These are phyloP conservation scores for Beauveria asiatica DNA, from an alignment of 2,329 filamentous ascomycete genomes.

Conservation along the genomic window DNA sequence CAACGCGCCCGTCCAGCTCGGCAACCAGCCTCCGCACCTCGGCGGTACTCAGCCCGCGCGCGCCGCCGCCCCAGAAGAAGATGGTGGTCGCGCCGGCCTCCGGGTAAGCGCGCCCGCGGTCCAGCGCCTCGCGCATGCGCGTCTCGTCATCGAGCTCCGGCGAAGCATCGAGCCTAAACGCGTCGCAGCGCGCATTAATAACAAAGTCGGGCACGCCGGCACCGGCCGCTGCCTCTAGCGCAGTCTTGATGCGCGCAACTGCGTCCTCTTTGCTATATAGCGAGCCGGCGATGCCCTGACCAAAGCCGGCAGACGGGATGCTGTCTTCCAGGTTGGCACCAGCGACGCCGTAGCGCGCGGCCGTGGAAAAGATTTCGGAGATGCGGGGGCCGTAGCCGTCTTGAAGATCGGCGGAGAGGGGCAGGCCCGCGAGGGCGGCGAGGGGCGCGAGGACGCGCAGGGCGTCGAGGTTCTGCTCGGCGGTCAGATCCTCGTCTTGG, in stretches of 20 bases:
- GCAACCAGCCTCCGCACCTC: constrained; percentile 40
- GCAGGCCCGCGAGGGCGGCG: constrained; percentile 31
- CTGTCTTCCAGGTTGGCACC: constrained; percentile 54
- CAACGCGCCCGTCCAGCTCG: constrained; percentile 40
- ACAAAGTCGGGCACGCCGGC: constrained; percentile 46
- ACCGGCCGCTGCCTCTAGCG: constrained; percentile 33
- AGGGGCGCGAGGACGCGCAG: constrained; percentile 36
- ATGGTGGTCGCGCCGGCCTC: constrained; percentile 49
- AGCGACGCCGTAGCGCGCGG: constrained; percentile 43
- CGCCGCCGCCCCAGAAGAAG: constrained; percentile 52
- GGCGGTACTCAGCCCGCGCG: constrained; percentile 32
- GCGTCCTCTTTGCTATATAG: constrained; percentile 35
- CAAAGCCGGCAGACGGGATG: constrained; percentile 26
- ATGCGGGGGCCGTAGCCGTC: constrained; percentile 48
- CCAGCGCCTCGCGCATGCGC: constrained; percentile 39
- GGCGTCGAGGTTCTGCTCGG: constrained; percentile 41
- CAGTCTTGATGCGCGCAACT: constrained; percentile 35
- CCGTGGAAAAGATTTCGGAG: constrained; percentile 32
- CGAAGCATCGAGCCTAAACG: constrained; percentile 30
- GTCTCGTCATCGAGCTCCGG: constrained; percentile 22
- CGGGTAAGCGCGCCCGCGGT: constrained; percentile 47
- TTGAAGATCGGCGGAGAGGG: constrained; percentile 50
- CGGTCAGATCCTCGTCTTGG: constrained; percentile 39
- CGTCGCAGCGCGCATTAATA: constrained; percentile 50
- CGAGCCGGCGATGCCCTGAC: constrained; percentile 23